phyloP scores from a whole-genome alignment of 2,329 filamentous ascomycete genomes.

The Diaporthe helianthi region DNA sequence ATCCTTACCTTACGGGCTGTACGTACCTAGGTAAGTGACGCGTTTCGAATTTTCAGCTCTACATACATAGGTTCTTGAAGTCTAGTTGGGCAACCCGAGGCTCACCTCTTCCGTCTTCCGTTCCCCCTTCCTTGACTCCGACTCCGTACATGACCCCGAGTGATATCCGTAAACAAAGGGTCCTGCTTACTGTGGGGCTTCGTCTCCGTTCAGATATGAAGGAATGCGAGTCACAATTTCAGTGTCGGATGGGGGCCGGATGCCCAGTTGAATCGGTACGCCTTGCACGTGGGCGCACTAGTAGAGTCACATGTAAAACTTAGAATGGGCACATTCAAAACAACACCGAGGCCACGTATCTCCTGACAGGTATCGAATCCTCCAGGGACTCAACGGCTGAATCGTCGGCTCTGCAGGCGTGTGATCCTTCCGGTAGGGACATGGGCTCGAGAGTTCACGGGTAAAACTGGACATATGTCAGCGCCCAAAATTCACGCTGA shows the following conservation, averaged over 20 bases:
- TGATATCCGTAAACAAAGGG: neutral
- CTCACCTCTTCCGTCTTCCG: neutral
- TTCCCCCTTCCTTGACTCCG: no score
- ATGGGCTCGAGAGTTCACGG: neutral
- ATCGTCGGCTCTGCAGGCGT: neutral
- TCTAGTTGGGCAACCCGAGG: neutral
- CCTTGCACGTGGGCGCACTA: no score
- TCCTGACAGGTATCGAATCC: neutral
- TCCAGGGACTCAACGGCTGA: neutral
- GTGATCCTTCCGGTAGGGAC: no score
- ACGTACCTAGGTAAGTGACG: conserved; percentile 8
- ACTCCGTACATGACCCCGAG: neutral
- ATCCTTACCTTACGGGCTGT: neutral
- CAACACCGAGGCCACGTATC: neutral
- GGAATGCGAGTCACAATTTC: neutral
- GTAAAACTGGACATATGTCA: neutral
- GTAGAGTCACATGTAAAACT: neutral
- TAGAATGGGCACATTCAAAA: neutral
- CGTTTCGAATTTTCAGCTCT: neutral
- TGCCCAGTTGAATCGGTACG: no score
- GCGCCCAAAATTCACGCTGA: no score
- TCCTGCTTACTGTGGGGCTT: neutral
- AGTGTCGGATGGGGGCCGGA: neutral
- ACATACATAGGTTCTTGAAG: no score
- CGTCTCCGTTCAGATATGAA: neutral